phyloP scores from a whole-genome alignment of 768 basidiomycete species.

The Tylopilus plumbeoviolaceoides region DNA sequence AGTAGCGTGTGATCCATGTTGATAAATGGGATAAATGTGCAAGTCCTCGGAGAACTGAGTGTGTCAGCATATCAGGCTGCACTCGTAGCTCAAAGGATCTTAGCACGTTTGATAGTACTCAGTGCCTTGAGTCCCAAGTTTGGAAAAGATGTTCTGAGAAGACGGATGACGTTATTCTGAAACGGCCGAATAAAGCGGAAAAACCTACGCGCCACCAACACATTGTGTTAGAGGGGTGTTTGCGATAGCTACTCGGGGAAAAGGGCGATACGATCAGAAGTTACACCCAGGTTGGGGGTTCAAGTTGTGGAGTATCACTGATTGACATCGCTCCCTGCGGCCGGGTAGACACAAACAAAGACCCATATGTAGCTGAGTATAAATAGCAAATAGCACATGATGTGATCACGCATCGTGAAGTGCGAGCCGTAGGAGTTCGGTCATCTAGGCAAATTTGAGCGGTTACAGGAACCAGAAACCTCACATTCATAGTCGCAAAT shows the following conservation, averaged over 20 bases:
- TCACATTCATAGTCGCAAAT: not conserved
- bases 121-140: not conserved
- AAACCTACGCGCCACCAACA: not conserved
- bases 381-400: too few relatives aligned
- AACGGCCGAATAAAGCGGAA: slow-evolving; percentile 1
- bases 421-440: not conserved
- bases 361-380: not conserved
- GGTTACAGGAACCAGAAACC: not conserved
- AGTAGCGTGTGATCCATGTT: not conserved
- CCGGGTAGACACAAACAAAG: not conserved
- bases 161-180: slow-evolving; percentile 2
- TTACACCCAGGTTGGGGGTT: too few relatives aligned
- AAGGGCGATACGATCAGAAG: not conserved
- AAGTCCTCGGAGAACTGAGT: slow-evolving; percentile 15
- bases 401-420: too few relatives aligned
- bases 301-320: not conserved
- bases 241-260: not conserved
- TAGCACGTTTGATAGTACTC: not conserved
- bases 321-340: not conserved
- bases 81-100: not conserved
- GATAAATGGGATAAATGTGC: not conserved
- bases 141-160: slow-evolving; percentile 1
- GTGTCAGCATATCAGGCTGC: not conserved
- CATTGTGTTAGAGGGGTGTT: not conserved
- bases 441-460: not conserved